A percentile compares a stretch with the other conserved stretches of the same genome.
These are phyloP conservation scores for Fusarium sp. DNA, from an alignment of 2,329 filamentous ascomycete species.

Conservation along the genomic window DNA sequence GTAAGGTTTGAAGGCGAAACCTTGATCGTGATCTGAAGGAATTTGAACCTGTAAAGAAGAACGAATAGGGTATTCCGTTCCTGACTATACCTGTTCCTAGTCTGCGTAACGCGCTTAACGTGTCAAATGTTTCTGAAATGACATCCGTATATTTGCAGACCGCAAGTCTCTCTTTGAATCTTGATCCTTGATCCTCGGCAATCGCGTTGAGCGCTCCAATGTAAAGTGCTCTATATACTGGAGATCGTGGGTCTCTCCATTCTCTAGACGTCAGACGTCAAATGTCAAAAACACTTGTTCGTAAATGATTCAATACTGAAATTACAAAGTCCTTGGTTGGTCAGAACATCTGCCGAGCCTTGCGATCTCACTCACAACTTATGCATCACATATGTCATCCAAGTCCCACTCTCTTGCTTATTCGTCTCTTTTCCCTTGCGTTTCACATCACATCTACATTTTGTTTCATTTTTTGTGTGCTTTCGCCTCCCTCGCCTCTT, in stretches of 20 bases:
- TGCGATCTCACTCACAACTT: slow-evolving; percentile 23
- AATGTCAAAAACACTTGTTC: neutral
- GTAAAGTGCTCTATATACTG: neutral
- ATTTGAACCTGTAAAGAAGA: neutral
- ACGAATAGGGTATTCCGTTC: slow-evolving; percentile 15
- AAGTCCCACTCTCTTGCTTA: slow-evolving; percentile 7
- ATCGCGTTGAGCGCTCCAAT: slow-evolving; percentile 1
- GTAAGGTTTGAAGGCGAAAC: neutral
- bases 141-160: neutral
- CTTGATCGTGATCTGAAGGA: slow-evolving; percentile 2
- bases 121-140: slow-evolving; percentile 2
- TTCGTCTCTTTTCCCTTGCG: neutral
- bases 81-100: slow-evolving; percentile 33
- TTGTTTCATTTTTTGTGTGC: neutral
- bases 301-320: neutral
- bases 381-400: slow-evolving; percentile 32
- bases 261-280: slow-evolving; percentile 1
- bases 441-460: neutral
- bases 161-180: slow-evolving; percentile 3
- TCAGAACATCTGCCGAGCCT: slow-evolving; percentile 28
- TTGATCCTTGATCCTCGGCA: neutral
- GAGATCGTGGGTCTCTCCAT: neutral
- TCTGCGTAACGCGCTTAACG: slow-evolving; percentile 21
- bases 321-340: slow-evolving; percentile 8
- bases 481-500: slow-evolving; percentile 19